Evolutionary conservation across 1,284 basidiomycete genomes (phyloP).

Genomic region (Pseudozyma sp.): DNA sequence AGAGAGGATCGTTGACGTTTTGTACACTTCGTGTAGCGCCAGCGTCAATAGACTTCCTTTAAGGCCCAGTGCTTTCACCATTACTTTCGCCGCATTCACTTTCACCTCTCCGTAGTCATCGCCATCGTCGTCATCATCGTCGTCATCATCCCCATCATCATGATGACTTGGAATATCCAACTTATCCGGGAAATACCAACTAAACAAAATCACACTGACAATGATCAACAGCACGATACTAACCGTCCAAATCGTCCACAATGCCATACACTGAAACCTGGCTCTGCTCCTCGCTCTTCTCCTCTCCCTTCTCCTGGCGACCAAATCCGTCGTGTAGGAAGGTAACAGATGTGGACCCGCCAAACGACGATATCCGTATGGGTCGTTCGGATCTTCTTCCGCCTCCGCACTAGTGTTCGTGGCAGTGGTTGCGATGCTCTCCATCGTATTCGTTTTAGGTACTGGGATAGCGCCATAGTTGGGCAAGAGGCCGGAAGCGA

Average conservation of each 20-base stretch:
- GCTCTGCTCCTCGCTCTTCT: slow-evolving; percentile 32
- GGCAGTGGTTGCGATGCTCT: neutral
- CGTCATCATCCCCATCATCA: slow-evolving; percentile 15
- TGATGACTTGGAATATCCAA: slow-evolving; percentile 26
- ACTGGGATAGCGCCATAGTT: slow-evolving; percentile 26
- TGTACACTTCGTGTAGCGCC: too few species aligned
- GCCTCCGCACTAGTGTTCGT: neutral
- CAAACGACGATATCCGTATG: slow-evolving; percentile 49
- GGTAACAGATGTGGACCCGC: slow-evolving; percentile 50
- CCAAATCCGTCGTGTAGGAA: slow-evolving; percentile 32
- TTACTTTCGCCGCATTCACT: too few species aligned
- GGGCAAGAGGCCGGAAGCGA: neutral
- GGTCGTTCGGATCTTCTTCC: slow-evolving; percentile 29
- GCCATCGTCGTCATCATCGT: neutral
- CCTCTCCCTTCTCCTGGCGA: slow-evolving; percentile 32
- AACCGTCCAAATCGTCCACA: slow-evolving; percentile 50
- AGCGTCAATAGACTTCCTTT: too few species aligned
- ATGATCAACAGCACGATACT: slow-evolving; percentile 33
- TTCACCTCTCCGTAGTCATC: neutral
- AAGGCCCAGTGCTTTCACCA: too few species aligned
- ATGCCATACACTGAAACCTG: slow-evolving; percentile 49
- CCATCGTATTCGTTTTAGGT: neutral
- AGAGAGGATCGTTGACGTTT: too few species aligned
- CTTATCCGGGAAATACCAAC: slow-evolving; percentile 31
- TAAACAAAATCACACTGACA: slow-evolving; percentile 21